Evolutionary conservation across 352 stramenopile genomes (phyloP), one percentile per base, ranked within the genome.

Genomic region (Phytopythium helicoides): DNA sequence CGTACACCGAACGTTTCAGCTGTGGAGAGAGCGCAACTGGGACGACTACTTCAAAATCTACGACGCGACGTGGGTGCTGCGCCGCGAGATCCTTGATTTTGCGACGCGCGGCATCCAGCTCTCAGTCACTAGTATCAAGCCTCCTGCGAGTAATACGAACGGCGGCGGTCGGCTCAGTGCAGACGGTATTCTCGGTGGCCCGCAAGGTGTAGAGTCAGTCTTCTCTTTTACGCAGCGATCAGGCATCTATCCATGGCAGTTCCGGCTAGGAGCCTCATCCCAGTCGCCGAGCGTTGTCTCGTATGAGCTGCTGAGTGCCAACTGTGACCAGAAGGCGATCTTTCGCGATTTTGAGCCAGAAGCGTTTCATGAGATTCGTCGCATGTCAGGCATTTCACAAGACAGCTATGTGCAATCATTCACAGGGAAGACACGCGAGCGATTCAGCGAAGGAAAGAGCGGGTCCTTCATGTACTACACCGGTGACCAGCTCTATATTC

Each of bases 391-490:
- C 18, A 95, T 95, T 51, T 80, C 78, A 0, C 71, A 75, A 35
- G 76, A 89, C 35, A 78, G 61, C 41, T 92, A 93, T 44, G 76
- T 89, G 38, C 66, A 84, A 52, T 94, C 83, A 11, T 94, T 95
- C 41, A 65, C 73, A 1, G 83, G 79, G 0, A 84, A 81, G 37
- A 93, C 86, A 5, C 82, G 86, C 31, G 86, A 96, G 52, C 74
- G 84, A n/a, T 95, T 94, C 54, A 94, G 81, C 35, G 83, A 94
- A 67, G 86, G 86, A 59, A 96, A 96, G 68, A 93, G 81, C 45
- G 87, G 87, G 11, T 90, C 86, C 9, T 96, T 95, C 52, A 69
- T 96, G 35, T 96, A 95, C 52, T 96, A 92, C 69, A 94, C 87
- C 2, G 82, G 84, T 36, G 86, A 96, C 52, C 82, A 94, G 54